A percentile compares a stretch with the other conserved stretches of the same genome.
phyloP scores from a whole-genome alignment of 1,139 yeast species.

The Geotrichum cucujoidarum region DNA sequence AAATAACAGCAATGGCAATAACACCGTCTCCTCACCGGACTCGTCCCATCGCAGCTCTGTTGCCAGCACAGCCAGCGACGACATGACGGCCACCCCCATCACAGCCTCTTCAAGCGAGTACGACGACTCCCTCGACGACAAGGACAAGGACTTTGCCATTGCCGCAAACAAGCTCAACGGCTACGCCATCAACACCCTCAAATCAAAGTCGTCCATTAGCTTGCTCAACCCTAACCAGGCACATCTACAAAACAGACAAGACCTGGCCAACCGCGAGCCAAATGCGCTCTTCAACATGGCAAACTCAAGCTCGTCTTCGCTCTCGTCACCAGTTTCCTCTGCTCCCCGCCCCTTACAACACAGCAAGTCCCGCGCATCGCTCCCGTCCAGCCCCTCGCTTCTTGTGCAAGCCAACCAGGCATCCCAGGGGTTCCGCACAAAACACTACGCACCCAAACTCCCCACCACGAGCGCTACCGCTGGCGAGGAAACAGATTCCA shows the following conservation, averaged over 20 bases:
- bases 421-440: conserved; percentile 13
- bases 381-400: conserved; percentile 3
- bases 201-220: conserved; percentile 22
- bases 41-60: conserved; percentile 14
- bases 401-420: conserved; percentile 14
- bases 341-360: conserved; percentile 4
- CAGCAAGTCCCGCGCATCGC: conserved; percentile 8
- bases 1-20: neutral
- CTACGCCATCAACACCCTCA: conserved; percentile 25
- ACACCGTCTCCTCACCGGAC: neutral
- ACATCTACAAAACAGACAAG: conserved; percentile 9
- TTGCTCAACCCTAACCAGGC: conserved; percentile 17
- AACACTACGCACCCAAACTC: conserved; percentile 2
- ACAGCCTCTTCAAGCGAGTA: conserved; percentile 6
- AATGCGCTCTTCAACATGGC: conserved; percentile 4
- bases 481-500: conserved; percentile 3
- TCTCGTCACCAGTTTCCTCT: conserved; percentile 1
- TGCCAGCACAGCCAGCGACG: conserved; percentile 14
- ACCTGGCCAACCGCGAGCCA: conserved; percentile 1
- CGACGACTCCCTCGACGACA: conserved; percentile 13
- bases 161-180: conserved; percentile 23
- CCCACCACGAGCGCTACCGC: conserved; percentile 6
- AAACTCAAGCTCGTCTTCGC: conserved; percentile 1
- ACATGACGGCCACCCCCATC: neutral
- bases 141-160: conserved; percentile 17